phyloP scores from a whole-genome alignment of 257 asterid genomes.

The Lithospermum erythrorhizon region DNA sequence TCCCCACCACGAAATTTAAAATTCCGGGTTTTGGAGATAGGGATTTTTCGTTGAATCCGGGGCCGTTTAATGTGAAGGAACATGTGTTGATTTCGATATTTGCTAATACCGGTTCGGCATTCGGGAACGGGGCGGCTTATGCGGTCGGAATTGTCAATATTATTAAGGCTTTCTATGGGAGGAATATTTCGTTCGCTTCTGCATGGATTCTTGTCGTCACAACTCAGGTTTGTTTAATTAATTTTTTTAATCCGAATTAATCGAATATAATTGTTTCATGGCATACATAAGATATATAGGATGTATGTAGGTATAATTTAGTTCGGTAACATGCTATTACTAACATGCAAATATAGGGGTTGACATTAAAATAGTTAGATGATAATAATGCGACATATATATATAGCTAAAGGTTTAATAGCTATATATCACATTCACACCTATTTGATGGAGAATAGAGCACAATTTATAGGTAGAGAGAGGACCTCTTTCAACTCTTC shows the following conservation, averaged over 20 bases:
- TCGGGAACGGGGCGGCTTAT: slow-evolving; percentile 47
- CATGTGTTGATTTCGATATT: slow-evolving; percentile 62
- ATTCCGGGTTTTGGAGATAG: slow-evolving; percentile 28
- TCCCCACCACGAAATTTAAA: slow-evolving; percentile 32
- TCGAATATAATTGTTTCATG: background rate
- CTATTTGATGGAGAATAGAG: no score
- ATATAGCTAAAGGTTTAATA: no score
- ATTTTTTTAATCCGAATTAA: background rate
- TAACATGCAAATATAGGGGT: no score
- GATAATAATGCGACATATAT: no score
- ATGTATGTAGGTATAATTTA: no score
- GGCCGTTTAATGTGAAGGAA: slow-evolving; percentile 65
- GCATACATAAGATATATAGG: no score
- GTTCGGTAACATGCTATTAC: no score
- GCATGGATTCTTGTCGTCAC: slow-evolving; percentile 50
- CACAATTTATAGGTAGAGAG: no score
- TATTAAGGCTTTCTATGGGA: slow-evolving; percentile 40
- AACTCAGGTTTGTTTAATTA: slow-evolving; percentile 35
- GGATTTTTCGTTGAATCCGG: slow-evolving; percentile 53
- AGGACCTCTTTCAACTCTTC: no score
- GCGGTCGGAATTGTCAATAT: slow-evolving; percentile 51
- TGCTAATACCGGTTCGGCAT: slow-evolving; percentile 50
- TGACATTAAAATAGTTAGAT: no score
- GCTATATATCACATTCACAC: no score
- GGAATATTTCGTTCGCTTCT: slow-evolving; percentile 39